A percentile compares a stretch with the other conserved stretches of the same genome.
Evolutionary conservation across 2,329 filamentous ascomycete genomes (phyloP).

Genomic region (Knoxdaviesia proteae): DNA sequence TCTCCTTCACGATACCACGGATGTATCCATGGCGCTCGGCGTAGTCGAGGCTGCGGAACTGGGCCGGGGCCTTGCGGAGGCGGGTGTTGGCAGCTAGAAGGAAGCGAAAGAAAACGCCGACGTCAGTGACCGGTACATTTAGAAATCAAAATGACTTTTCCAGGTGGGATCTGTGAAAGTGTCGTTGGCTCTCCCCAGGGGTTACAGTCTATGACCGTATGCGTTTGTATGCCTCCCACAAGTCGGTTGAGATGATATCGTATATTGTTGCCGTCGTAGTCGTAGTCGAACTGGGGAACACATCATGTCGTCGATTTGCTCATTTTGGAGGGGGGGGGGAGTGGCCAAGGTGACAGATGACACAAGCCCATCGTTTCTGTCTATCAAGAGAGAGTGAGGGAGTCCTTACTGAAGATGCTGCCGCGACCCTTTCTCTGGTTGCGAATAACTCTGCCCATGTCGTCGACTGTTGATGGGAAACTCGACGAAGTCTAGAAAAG

Average conservation of each 20-base stretch:
- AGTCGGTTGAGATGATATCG: too few species aligned
- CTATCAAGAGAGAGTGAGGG: slow-evolving; percentile 3
- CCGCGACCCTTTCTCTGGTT: slow-evolving; percentile 43
- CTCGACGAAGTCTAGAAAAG: not conserved
- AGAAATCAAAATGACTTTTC: slow-evolving; percentile 3
- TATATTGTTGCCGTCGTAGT: not conserved
- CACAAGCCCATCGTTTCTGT: not conserved
- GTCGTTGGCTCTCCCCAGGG: too few species aligned
- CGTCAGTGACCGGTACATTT: slow-evolving; percentile 3
- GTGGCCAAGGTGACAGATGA: too few species aligned
- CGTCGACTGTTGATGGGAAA: slow-evolving; percentile 6
- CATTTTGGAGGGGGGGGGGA: too few species aligned
- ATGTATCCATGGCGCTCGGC: slow-evolving; percentile 95
- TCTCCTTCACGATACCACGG: slow-evolving; percentile 94
- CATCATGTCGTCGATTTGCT: too few species aligned
- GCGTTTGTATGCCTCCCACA: too few species aligned
- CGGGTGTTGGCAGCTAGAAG: slow-evolving; percentile 55
- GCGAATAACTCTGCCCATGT: slow-evolving; percentile 41
- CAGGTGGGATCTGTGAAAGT: not conserved
- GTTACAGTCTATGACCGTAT: too few species aligned
- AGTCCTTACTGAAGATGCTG: slow-evolving; percentile 33
- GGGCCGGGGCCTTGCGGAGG: slow-evolving; percentile 66
- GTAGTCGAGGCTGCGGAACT: slow-evolving; percentile 94
- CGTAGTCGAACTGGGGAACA: too few species aligned
- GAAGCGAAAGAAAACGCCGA: slow-evolving; percentile 6